These are phyloP conservation scores for Colletotrichum sp. DNA, from an alignment of 2,329 filamentous ascomycete species.

Conservation along the genomic window DNA sequence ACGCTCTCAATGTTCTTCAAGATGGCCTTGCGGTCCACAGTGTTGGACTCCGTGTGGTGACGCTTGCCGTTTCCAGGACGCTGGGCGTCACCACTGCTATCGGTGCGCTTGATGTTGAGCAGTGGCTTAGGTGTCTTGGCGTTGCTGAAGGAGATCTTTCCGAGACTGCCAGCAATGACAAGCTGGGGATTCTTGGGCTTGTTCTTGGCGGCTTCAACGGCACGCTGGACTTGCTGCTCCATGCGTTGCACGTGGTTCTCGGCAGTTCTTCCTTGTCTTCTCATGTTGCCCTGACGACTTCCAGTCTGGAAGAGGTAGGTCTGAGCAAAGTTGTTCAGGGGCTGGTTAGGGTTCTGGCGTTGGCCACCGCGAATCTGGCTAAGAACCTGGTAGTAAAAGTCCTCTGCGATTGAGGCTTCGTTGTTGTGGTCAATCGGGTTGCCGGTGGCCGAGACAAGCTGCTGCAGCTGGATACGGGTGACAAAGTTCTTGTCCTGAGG, in stretches of 20 bases:
- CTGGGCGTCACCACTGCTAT: conserved; percentile 65
- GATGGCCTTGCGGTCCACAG: conserved; percentile 80
- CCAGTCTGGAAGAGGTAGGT: conserved; percentile 97
- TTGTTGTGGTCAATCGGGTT: conserved; percentile 80
- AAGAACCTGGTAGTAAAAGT: conserved; percentile 99
- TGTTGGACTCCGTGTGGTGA: conserved; percentile 36
- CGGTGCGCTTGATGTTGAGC: conserved; percentile 90
- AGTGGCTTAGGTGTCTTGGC: conserved; percentile 95
- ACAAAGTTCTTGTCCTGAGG: conserved; percentile 99
- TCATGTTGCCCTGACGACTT: conserved; percentile 74
- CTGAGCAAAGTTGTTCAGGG: conserved; percentile 94
- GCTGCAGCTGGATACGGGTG: conserved; percentile 95
- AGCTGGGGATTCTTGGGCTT: conserved; percentile 98
- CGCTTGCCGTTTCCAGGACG: conserved; percentile 55
- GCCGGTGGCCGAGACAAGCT: conserved; percentile 90
- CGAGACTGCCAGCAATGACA: conserved; percentile 93
- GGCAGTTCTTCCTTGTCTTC: conserved; percentile 79
- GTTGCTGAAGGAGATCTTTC: conserved; percentile 99
- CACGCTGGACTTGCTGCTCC: conserved; percentile 98
- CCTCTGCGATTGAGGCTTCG: conserved; percentile 83
- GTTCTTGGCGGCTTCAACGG: conserved; percentile 95
- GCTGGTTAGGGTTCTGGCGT: conserved; percentile 89
- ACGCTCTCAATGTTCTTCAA: conserved; percentile 87
- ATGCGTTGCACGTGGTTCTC: conserved; percentile 99
- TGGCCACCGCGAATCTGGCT: conserved; percentile 91